Conservation (phyloP, 192 early-diverging fungal genomes). For the Coemansia sp. region DNA sequence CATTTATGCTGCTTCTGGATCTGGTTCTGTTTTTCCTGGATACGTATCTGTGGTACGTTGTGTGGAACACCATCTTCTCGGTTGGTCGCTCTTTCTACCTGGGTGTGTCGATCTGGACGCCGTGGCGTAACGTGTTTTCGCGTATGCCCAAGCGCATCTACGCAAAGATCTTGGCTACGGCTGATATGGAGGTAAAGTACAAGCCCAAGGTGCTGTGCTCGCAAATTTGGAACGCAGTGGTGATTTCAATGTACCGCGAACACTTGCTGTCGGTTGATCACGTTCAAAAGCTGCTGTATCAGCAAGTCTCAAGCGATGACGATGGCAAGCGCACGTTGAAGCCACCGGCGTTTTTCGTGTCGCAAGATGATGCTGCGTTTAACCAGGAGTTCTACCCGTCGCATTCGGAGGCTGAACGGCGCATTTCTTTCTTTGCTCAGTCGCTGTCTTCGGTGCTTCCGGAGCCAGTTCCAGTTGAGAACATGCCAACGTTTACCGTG, state of each 20-base stretch:
- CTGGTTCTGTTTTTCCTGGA: slow-evolving; percentile 78
- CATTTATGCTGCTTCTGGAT: slow-evolving; percentile 73
- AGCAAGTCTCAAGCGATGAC: slow-evolving; percentile 65
- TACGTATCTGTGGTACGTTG: slow-evolving; percentile 86
- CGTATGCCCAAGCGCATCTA: slow-evolving; percentile 78
- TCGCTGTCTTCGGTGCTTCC: slow-evolving; percentile 78
- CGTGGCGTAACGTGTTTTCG: slow-evolving; percentile 78
- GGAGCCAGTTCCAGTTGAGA: slow-evolving; percentile 72
- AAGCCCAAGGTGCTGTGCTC: slow-evolving; percentile 77
- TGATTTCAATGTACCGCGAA: slow-evolving; percentile 81
- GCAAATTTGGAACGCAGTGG: slow-evolving; percentile 83
- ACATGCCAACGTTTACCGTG: slow-evolving; percentile 85
- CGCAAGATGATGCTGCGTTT: slow-evolving; percentile 72
- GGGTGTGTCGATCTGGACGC: slow-evolving; percentile 79
- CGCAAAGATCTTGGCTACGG: slow-evolving; percentile 69
- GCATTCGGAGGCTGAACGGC: slow-evolving; percentile 77
- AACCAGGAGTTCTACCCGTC: slow-evolving; percentile 71
- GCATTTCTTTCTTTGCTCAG: slow-evolving; percentile 85
- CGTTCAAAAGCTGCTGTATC: slow-evolving; percentile 72
- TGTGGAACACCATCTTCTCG: slow-evolving; percentile 81
- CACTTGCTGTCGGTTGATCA: slow-evolving; percentile 74
- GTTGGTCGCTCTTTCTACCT: slow-evolving; percentile 73
- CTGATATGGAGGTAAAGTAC: slow-evolving; percentile 74
- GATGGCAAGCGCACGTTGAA: slow-evolving; percentile 68
- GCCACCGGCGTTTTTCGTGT: slow-evolving; percentile 74